Percentiles rank a stretch among this genome's conserved stretches.
Conservation (phyloP, 148 eudicot species). For the Rheum nobile region DNA sequence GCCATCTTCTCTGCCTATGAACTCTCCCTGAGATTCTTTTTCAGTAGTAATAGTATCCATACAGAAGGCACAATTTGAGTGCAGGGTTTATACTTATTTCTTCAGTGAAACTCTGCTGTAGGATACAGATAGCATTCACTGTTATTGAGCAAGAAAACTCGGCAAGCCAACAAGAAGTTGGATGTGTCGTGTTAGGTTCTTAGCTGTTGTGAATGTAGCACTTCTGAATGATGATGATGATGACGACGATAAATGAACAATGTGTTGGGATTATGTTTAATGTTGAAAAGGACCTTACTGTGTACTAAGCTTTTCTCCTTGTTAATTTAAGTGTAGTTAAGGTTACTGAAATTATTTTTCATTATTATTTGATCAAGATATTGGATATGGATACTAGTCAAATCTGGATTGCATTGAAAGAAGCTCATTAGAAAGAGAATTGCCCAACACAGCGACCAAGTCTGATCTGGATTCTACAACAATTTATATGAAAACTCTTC, state of each 20-base stretch:
- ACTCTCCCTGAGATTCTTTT: slow-evolving; percentile 57
- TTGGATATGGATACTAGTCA: neutral
- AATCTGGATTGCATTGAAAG: too few species aligned
- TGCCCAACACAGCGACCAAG: too few species aligned
- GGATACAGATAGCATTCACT: neutral
- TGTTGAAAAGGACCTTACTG: neutral
- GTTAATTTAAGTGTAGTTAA: neutral
- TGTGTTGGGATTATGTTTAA: neutral
- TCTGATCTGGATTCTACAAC: too few species aligned
- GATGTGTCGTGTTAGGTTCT: neutral
- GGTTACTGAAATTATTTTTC: neutral
- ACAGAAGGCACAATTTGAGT: slow-evolving; percentile 25
- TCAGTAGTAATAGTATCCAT: slow-evolving; percentile 18
- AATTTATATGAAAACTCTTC: too few species aligned
- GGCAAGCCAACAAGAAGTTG: neutral
- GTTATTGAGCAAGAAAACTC: neutral
- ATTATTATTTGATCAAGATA: neutral
- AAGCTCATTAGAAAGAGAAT: too few species aligned
- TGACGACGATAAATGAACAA: neutral
- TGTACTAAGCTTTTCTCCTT: neutral
- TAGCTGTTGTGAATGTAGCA: neutral
- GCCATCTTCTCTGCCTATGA: slow-evolving; percentile 81
- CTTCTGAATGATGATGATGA: neutral
- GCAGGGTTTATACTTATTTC: too few species aligned
- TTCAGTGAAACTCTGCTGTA: too few species aligned